Evolutionary conservation across 164 flowering plant genomes (phyloP).

Genomic region (Houttuynia cordata): DNA sequence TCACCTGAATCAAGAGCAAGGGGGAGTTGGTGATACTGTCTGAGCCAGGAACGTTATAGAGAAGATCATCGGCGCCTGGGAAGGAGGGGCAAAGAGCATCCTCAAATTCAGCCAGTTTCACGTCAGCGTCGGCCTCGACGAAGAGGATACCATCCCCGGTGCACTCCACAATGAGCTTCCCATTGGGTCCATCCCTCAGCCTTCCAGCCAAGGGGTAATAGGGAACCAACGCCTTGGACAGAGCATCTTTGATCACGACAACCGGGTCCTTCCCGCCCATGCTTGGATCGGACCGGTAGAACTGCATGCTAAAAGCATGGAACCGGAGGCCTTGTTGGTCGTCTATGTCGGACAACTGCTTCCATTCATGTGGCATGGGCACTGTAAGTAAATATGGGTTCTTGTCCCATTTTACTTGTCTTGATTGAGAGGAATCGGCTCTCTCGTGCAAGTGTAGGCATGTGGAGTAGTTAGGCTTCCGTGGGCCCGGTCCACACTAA

Average conservation of each 20-base stretch:
- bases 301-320: constrained; percentile 11
- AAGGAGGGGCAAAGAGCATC: constrained; percentile 33
- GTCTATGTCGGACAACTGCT: constrained; percentile 25
- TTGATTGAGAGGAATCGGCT: too few species aligned
- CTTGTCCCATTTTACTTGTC: too few species aligned
- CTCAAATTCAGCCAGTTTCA: constrained; percentile 19
- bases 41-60: constrained; percentile 31
- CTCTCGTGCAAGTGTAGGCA: too few species aligned
- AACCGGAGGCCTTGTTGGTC: constrained; percentile 22
- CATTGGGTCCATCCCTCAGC: constrained; percentile 11
- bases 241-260: constrained; percentile 11
- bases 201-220: constrained; percentile 28
- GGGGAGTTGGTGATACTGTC: constrained; percentile 15
- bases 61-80: constrained; percentile 28
- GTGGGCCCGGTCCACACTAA: too few species aligned
- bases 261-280: constrained; percentile 17
- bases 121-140: constrained; percentile 17
- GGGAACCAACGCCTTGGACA: constrained; percentile 18
- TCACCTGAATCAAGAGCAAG: too few species aligned
- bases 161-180: constrained; percentile 18
- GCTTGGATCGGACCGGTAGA: constrained; percentile 4
- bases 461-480: too few species aligned
- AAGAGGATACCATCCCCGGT: constrained; percentile 19
- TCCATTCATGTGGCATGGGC: constrained; percentile 20
- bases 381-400: too few species aligned